phyloP scores from a whole-genome alignment of 78 protist genomes.

The Cavenderia fasciculata region DNA sequence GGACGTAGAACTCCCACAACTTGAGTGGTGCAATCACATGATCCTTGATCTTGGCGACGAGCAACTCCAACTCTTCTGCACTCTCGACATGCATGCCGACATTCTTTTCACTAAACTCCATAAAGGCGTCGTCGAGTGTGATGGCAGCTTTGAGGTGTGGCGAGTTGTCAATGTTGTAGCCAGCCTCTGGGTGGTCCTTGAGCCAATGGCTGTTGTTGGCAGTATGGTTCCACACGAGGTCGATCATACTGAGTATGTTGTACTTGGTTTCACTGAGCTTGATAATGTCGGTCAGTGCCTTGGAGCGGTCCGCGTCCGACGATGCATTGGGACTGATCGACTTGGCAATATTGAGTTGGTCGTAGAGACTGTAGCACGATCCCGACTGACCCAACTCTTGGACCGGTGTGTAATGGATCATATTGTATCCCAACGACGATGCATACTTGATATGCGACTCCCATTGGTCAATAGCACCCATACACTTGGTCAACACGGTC shows the following conservation, averaged over 20 bases:
- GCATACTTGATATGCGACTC: conserved; percentile 39
- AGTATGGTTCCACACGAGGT: conserved; percentile 94
- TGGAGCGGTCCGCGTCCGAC: conserved; percentile 14
- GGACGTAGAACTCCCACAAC: conserved; percentile 92
- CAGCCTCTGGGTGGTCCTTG: conserved; percentile 94
- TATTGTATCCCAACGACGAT: conserved; percentile 82
- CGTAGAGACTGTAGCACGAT: conserved; percentile 84
- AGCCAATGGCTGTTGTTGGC: conserved; percentile 89
- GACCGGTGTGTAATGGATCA: conserved; percentile 93
- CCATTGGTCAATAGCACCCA: conserved; percentile 87
- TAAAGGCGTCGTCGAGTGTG: conserved; percentile 84
- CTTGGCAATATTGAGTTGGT: conserved; percentile 82
- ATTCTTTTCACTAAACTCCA: conserved; percentile 5
- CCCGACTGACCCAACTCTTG: conserved; percentile 86
- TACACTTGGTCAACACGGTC: conserved; percentile 84
- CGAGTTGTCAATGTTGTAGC: conserved; percentile 83
- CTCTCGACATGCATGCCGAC: conserved; percentile 1
- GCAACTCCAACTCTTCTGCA: not conserved
- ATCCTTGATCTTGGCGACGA: conserved; percentile 1
- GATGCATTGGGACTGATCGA: not conserved
- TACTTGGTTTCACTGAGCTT: not conserved
- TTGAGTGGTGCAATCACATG: conserved; percentile 20
- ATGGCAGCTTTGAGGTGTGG: conserved; percentile 90
- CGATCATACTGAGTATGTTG: conserved; percentile 75
- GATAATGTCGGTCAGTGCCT: conserved; percentile 10